Base-by-base conservation (phyloP, 2,329 filamentous ascomycete genomes). In the Ascochyta koolunga region DNA sequence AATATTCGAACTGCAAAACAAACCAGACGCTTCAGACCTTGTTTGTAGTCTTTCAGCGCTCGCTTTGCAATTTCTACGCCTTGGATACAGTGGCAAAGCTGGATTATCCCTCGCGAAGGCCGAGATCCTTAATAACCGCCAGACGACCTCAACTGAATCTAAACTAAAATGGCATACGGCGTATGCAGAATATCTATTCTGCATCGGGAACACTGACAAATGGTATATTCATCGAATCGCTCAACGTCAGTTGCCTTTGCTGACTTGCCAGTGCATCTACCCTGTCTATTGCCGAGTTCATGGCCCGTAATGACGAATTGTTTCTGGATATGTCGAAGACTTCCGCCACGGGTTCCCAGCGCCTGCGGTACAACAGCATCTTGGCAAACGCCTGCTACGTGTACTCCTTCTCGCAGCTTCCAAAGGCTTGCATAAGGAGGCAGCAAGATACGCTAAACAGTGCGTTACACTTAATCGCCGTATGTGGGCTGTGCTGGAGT, bases 181-280 rank as follows among this genome's bases (percentile, higher is more conserved):
- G 0, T 86, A 87, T 56, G 87, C 89, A 0, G 90, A 96, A 70
- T 91, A 92, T 70, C 80, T 88, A 24, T 78, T 93, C 16, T 83
- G 84, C 1, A 82, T 87, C 11, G 89, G 88, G 9, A 85, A 86
- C 43, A 76, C 84, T 15, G 81, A 86, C 9, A 86, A 89, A 73
- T 88, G 80, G 75, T 77, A 68, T 62, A 62, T 24, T 21, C 13
- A 7, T 9, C 9, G 50, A 4, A 0, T 18, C 8, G 1, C 27
- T n/a, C n/a, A n/a, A 27, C 4, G 15, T 21, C 3, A 29, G 27
- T n/a, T 4, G 11, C n/a, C 15, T 13, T 19, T 21, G 33, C 61
- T 71, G 48, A 72, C 51, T 18, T 32, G 2, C 1, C 19, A 76
- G 73, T 56, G 56, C 62, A 43, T 60, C 58, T n/a, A 64, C 58